Evolutionary conservation across 2,329 filamentous ascomycete species (phyloP), one percentile per base, ranked within the genome.

Genomic region (Pyricularia grisea): DNA sequence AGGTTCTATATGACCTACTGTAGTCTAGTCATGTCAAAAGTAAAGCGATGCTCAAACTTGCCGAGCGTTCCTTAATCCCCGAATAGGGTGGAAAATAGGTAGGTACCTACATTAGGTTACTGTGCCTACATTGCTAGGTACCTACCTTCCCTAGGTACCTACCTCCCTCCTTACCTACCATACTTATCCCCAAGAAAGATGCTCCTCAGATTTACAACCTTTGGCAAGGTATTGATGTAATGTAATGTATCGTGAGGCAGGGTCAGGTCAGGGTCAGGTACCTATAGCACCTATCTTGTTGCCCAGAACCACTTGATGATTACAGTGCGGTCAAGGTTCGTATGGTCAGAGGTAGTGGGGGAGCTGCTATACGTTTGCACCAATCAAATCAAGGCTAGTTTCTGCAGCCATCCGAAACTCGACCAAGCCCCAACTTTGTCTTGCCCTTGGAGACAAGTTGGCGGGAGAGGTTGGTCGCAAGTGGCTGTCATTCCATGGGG

Each of bases 381-480:
- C 60, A 63, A 63, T 63, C 60, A 28, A 28, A 63, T 28, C 12
- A 28, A 27, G 7, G 60, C 60, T 63, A 63, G 60, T 63, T 63
- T 63, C 60, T 63, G 60, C 60, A 63, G 60, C 60, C 60, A 63
- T 63, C 60, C 60, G 60, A 27, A 63, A 63, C 60, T 63, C 25
- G 23, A 28, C 60, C 27, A 63, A 63, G 60, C 25, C 60, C 60
- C 60, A 63, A 63, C 60, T 63, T 63, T 63, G 60, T 63, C 60
- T 61, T 61, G 58, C 58, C 25, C n/a, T 23, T 23, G 23, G 58
- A 61, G 58, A 61, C 23, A n/a, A 28, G 60, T 63, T 63, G 60
- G 58, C 58, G 58, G 58, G 60, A 27, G 60, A 27, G 17, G 60
- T 27, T n/a, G 42, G 25, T 63, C 25, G 60, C 60, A 17, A 28